Base-by-base conservation (phyloP, 148 eudicot species). In the Amaranthus cruentus region DNA sequence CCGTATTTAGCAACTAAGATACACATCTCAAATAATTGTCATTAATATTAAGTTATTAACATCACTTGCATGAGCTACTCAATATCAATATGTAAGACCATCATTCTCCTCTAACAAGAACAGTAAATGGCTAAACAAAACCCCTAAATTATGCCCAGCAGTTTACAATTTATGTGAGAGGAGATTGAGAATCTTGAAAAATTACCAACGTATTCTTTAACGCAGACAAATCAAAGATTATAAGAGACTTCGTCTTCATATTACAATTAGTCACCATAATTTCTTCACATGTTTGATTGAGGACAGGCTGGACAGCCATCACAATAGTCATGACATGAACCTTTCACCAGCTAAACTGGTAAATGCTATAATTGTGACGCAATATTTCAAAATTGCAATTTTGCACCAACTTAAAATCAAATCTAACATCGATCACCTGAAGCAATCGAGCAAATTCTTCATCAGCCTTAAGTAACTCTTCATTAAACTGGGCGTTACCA, bases 381-480 rank as follows among this genome's bases (percentile, higher is more conserved):
- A 4, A 52, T 28, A 13, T 14, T 54, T 54, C 51, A 18, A 47
- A 15, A 12, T 38, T 55, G n/a, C n/a, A 14, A 43, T 51, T 28
- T 28, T 28, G 38, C 38, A 28, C 38, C 38, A 5, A 0, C 47
- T 50, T 13, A 28, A 12, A 66, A 15, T 10, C 11, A 62, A 8
- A 69, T 11, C 62, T n/a, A 28, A 49, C 68, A 74, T 18, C 38
- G 68, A 60, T 44, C 57, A 91, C 98, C 98, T 94, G 98, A 77
- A 94, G 77, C 87, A 86, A 78, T 59, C 96, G 88, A 72, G 98
- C 93, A 21, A 91, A 83, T 78, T 91, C 97, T 80, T 94, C 97
- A 68, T 94, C 97, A 2, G 92, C 83, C 81, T 66, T 81, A 4
- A 76, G 65, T 50, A 81, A 62, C 50, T 86, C 88, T 18, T 81